Conservation (phyloP, 2,329 filamentous ascomycete species). For the Colletotrichum plurivorum region DNA sequence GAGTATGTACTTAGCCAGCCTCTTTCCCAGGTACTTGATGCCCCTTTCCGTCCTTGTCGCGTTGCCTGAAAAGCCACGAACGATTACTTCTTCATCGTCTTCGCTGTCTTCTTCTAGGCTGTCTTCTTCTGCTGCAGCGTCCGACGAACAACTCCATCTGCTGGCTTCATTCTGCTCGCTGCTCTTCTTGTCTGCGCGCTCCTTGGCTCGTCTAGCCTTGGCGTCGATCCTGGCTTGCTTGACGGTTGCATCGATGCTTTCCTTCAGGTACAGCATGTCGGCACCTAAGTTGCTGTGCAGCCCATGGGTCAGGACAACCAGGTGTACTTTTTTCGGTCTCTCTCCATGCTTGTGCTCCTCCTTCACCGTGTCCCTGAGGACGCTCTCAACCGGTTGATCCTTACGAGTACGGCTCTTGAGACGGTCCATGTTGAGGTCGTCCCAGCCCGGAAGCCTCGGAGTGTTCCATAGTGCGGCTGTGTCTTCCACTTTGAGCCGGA, state of each 20-base stretch:
- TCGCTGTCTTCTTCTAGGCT: constrained; percentile 45
- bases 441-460: constrained; percentile 81
- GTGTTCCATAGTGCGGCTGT: constrained; percentile 93
- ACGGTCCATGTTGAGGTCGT: constrained; percentile 56
- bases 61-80: constrained; percentile 91
- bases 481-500: constrained; percentile 86
- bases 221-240: constrained; percentile 80
- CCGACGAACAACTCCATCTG: constrained; percentile 7
- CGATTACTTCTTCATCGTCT: constrained; percentile 85
- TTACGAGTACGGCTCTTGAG: constrained; percentile 42
- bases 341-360: constrained; percentile 49
- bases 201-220: constrained; percentile 69
- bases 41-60: constrained; percentile 92
- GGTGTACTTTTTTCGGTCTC: constrained; percentile 84
- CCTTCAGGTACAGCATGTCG: constrained; percentile 97
- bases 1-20: constrained; percentile 91
- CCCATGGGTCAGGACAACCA: constrained; percentile 94
- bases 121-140: constrained; percentile 9
- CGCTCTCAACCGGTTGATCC: constrained; percentile 52
- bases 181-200: constrained; percentile 54
- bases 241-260: constrained; percentile 91
- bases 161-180: constrained; percentile 29
- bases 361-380: constrained; percentile 46
- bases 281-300: constrained; percentile 95
- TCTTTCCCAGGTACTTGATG: constrained; percentile 96